phyloP scores from a whole-genome alignment of 2,329 filamentous ascomycete genomes.

The Diplodia mutila region DNA sequence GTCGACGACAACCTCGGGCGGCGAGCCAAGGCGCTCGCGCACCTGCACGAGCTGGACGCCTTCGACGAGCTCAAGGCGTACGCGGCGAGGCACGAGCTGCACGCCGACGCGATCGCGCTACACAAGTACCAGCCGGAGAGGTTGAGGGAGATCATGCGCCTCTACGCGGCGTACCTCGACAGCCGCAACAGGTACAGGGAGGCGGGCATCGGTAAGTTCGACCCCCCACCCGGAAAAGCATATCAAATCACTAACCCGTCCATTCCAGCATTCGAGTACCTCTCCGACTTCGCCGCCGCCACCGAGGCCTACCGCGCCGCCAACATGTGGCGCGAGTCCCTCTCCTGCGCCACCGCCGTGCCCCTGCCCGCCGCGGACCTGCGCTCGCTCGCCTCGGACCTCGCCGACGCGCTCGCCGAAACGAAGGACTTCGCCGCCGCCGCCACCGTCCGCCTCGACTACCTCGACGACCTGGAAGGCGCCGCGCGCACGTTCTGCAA shows the following conservation, averaged over 20 bases:
- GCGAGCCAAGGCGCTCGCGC: conserved; percentile 73
- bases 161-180: conserved; percentile 80
- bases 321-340: conserved; percentile 87
- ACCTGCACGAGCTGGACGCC: conserved; percentile 72
- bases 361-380: conserved; percentile 65
- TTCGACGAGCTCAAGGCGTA: conserved; percentile 82
- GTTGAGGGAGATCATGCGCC: conserved; percentile 68
- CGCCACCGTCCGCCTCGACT: conserved; percentile 78
- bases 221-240: neutral
- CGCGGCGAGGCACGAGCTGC: conserved; percentile 76
- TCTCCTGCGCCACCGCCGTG: conserved; percentile 75
- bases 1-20: conserved; percentile 89
- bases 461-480: conserved; percentile 71
- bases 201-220: conserved; percentile 65
- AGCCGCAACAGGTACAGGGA: conserved; percentile 77
- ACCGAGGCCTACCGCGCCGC: conserved; percentile 83
- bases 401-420: conserved; percentile 80
- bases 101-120: conserved; percentile 74
- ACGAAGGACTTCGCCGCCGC: conserved; percentile 82
- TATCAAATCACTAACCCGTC: conserved; percentile 26
- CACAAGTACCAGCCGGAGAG: conserved; percentile 79
- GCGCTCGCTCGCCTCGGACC: conserved; percentile 66
- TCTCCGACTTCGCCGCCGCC: conserved; percentile 73
- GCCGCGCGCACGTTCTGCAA: conserved; percentile 82
- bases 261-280: conserved; percentile 74